Evolutionary conservation across 2,329 filamentous ascomycete genomes (phyloP), one percentile per base, ranked within the genome.

Genomic region (Fusarium sp.): DNA sequence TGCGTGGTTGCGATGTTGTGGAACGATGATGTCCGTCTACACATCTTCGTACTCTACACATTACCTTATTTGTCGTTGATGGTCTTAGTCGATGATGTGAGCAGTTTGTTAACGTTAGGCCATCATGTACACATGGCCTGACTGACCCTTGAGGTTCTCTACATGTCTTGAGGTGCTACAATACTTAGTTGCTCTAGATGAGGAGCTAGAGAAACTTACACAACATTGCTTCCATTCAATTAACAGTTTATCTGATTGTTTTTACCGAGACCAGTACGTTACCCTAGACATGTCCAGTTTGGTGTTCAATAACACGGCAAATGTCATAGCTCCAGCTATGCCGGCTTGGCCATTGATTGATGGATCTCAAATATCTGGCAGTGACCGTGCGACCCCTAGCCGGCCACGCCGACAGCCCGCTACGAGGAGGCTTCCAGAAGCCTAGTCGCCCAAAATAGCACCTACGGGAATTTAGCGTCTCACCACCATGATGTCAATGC

Each of bases 401-500:
- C 56, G 56, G 62, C 17, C n/a, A 30, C 46, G 37, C 56, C 62
- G 56, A 66, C 37, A 44, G 22, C 28, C 46, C 57, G 41, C 32
- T 50, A 32, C 30, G 35, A 17, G 47, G 62, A 47, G 49, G 33
- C 57, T 66, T 46, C 45, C 33, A 55, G 43, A 66, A 57, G 45
- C 46, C 43, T 35, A 46, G 53, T 54, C 13, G 66, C 56, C 56
- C 48, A 48, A 70, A 69, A 70, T 70, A 68, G 65, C 37, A 67
- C 26, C 35, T 20, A 10, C 22, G 15, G 13, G n/a, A 26, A 26
- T 35, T 54, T 51, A 43, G 24, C 46, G 56, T 67, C 66, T 69
- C 47, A 69, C 66, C 66, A 69, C 62, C 66, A 67, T 69, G 66
- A 70, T 67, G 66, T 69, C 66, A 70, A 63, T 46, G 43, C 20